Evolutionary conservation across 768 basidiomycete genomes (phyloP).

Genomic region (Lentinula lateritia): DNA sequence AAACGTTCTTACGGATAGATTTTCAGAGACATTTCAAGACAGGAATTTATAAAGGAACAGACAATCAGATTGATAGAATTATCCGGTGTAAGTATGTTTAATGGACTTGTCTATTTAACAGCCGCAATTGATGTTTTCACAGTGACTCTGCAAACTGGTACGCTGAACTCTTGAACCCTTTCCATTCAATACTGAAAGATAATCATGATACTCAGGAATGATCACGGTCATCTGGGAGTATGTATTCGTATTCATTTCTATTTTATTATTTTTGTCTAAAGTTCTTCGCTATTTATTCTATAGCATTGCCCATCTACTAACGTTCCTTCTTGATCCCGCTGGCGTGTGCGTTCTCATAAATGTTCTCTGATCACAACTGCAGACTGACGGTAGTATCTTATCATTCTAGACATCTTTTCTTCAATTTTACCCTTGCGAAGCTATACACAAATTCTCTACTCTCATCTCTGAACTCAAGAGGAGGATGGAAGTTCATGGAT

Average conservation of each 20-base stretch:
- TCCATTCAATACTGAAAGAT: background rate
- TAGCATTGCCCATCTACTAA: background rate
- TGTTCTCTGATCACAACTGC: too few relatives aligned
- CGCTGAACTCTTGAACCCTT: too few relatives aligned
- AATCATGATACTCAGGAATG: background rate
- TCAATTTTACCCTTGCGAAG: slow-evolving; percentile 2
- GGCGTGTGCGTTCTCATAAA: background rate
- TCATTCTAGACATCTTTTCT: background rate
- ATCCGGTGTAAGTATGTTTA: background rate
- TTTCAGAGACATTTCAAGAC: background rate
- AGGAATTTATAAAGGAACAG: background rate
- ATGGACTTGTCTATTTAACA: background rate
- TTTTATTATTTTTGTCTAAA: too few relatives aligned
- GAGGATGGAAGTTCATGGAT: background rate
- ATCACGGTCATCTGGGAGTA: background rate
- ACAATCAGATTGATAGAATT: background rate
- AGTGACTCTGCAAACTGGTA: slow-evolving; percentile 1
- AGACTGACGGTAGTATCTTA: background rate
- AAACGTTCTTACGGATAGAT: background rate
- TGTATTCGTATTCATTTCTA: background rate
- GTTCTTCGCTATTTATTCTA: background rate
- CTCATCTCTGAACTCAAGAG: slow-evolving; percentile 1
- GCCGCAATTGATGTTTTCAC: background rate
- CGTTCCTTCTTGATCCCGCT: background rate
- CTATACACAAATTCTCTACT: background rate